Percentiles rank a stretch among this genome's conserved stretches.
Conservation (phyloP, 2,329 filamentous ascomycete species). For the Fusarium dimerum region DNA sequence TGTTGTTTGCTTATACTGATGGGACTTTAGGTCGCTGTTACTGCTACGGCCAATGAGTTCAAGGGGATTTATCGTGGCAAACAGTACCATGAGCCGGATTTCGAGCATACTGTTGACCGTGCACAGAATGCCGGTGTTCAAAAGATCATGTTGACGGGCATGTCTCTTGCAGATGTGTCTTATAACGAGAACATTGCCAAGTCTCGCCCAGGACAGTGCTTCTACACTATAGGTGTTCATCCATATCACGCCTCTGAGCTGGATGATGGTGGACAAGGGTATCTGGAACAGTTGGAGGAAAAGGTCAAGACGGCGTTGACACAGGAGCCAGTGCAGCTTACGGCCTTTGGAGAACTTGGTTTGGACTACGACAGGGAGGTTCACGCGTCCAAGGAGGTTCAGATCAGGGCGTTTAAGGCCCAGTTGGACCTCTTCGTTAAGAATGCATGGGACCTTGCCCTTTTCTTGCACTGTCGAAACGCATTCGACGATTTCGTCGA, state of each 20-base stretch:
- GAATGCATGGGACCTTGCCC: conserved; percentile 26
- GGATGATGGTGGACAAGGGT: conserved; percentile 30
- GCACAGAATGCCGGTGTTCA: conserved; percentile 42
- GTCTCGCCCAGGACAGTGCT: conserved; percentile 36
- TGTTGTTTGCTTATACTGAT: conserved; percentile 2
- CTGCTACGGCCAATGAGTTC: conserved; percentile 45
- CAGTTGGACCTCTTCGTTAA: conserved; percentile 28
- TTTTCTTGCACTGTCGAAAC: conserved; percentile 29
- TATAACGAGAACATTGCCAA: conserved; percentile 32
- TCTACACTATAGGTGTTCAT: conserved; percentile 50
- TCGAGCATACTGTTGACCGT: conserved; percentile 43
- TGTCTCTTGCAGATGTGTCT: conserved; percentile 34
- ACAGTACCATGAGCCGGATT: conserved; percentile 48
- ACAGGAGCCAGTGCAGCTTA: conserved; percentile 33
- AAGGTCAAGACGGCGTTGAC: conserved; percentile 27
- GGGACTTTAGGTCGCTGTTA: conserved; percentile 36
- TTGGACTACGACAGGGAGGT: conserved; percentile 51
- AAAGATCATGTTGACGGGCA: conserved; percentile 43
- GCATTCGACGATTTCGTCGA: conserved; percentile 31
- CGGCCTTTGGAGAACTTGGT: conserved; percentile 51
- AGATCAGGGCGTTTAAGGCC: conserved; percentile 24
- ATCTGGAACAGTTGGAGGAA: conserved; percentile 23
- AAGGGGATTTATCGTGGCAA: conserved; percentile 52
- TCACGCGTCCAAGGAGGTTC: conserved; percentile 39
- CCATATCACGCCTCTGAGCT: conserved; percentile 51